phyloP scores from a whole-genome alignment of 805 yeast species.

The Lipomyces spencermartinsiae region DNA sequence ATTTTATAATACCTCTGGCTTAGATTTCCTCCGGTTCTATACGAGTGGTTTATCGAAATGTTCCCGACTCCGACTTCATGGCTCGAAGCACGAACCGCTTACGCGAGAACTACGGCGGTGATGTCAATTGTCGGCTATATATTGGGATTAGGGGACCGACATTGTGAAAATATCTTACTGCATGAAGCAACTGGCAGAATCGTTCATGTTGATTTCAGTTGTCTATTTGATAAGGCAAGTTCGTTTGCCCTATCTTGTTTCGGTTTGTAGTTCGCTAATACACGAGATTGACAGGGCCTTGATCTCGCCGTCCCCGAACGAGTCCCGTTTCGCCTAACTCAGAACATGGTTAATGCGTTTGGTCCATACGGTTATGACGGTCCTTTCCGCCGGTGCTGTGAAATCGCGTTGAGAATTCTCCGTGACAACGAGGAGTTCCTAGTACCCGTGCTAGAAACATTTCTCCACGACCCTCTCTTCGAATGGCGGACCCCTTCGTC shows the following conservation, averaged over 20 bases:
- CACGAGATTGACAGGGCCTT: constrained; percentile 59
- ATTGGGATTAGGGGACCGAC: constrained; percentile 94
- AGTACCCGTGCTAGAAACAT: constrained; percentile 90
- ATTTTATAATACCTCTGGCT: background rate
- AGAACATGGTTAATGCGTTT: constrained; percentile 84
- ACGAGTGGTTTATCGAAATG: constrained; percentile 85
- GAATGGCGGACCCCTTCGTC: constrained; percentile 66
- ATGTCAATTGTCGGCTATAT: constrained; percentile 98
- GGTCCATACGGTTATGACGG: constrained; percentile 93
- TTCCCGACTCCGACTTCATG: constrained; percentile 90
- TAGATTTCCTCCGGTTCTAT: constrained; percentile 70
- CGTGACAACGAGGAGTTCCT: constrained; percentile 81
- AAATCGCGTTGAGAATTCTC: constrained; percentile 75
- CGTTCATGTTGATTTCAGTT: constrained; percentile 95
- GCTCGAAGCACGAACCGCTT: constrained; percentile 79
- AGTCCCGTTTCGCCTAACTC: constrained; percentile 92
- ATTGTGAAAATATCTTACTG: constrained; percentile 86
- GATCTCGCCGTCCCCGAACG: constrained; percentile 85
- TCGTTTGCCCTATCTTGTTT: constrained; percentile 5
- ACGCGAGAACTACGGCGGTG: constrained; percentile 82
- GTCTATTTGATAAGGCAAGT: constrained; percentile 80
- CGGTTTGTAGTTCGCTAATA: constrained; percentile 82
- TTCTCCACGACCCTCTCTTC: constrained; percentile 88
- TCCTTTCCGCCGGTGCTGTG: constrained; percentile 81
- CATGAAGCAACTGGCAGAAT: constrained; percentile 76